Percentiles rank a stretch among this genome's conserved stretches.
These are phyloP conservation scores for Aspergillus nanangensis DNA, from an alignment of 495 filamentous ascomycete genomes.

Conservation along the genomic window DNA sequence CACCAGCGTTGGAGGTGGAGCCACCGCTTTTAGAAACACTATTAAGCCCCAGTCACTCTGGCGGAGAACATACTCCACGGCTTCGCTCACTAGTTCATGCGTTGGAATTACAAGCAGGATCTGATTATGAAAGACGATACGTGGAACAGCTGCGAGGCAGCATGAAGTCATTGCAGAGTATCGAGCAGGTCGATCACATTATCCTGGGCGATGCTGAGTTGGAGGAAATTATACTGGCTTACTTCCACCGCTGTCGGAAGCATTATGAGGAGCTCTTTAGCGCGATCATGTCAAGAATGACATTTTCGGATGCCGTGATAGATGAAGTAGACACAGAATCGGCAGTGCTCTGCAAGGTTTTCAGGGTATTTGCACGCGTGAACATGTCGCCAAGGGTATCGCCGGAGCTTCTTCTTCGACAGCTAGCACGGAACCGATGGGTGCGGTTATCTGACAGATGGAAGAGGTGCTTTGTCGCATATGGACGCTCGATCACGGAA, in stretches of 20 bases:
- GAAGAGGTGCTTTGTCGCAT: conserved; percentile 21
- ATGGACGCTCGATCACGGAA: conserved; percentile 33
- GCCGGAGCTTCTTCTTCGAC: conserved; percentile 15
- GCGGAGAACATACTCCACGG: not conserved
- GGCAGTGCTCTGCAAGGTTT: conserved; percentile 6
- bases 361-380: conserved; percentile 1
- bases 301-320: conserved; percentile 5
- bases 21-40: too few relatives aligned
- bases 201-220: not conserved
- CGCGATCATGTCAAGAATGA: conserved; percentile 10
- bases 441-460: conserved; percentile 6
- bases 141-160: conserved; percentile 15
- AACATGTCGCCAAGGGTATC: conserved; percentile 17
- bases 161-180: conserved; percentile 1
- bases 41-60: too few relatives aligned
- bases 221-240: not conserved
- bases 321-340: conserved; percentile 14
- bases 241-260: conserved; percentile 5
- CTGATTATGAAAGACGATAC: conserved; percentile 19
- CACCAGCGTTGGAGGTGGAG: too few relatives aligned
- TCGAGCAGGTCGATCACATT: conserved; percentile 1
- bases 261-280: conserved; percentile 5
- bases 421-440: conserved; percentile 15
- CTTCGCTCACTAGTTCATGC: not conserved
- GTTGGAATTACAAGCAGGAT: conserved; percentile 5